Conservation (phyloP, 352 stramenopile species). For the Phytophthora europaea region DNA sequence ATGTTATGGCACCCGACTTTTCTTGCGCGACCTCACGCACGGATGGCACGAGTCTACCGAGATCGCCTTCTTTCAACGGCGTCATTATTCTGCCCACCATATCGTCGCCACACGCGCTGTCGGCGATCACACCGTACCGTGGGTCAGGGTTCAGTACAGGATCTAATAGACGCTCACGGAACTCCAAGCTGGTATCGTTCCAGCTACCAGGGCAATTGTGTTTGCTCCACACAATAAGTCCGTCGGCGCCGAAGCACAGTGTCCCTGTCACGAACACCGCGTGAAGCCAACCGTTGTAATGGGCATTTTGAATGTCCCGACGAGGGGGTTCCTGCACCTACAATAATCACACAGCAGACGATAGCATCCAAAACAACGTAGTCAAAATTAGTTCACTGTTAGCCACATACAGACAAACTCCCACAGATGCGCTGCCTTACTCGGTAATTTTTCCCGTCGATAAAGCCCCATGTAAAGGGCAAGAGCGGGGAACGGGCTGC, state of each 20-base stretch:
- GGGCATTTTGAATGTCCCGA: slow-evolving; percentile 10
- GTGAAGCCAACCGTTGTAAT: slow-evolving; percentile 33
- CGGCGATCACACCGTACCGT: slow-evolving; percentile 3
- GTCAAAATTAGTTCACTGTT: no score
- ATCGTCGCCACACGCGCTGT: background rate
- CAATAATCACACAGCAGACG: background rate
- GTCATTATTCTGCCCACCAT: background rate
- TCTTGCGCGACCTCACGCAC: background rate
- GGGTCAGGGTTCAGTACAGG: background rate
- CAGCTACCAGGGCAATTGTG: slow-evolving; percentile 25
- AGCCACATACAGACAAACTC: no score
- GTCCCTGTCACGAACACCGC: slow-evolving; percentile 7
- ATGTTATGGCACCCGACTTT: background rate
- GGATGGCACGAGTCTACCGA: background rate
- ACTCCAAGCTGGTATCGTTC: slow-evolving; percentile 18
- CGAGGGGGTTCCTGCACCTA: slow-evolving; percentile 2
- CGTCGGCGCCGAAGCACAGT: slow-evolving; percentile 18
- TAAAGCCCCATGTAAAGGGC: slow-evolving; percentile 3
- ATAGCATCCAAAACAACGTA: no score
- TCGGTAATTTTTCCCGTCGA: slow-evolving; percentile 6
- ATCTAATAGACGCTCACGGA: slow-evolving; percentile 3
- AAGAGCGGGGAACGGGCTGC: slow-evolving; percentile 10
- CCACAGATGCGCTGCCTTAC: no score
- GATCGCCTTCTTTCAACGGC: background rate
- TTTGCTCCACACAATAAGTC: slow-evolving; percentile 14